Evolutionary conservation across 225 moss, liverwort and hornwort species (phyloP), one percentile per base, ranked within the genome.

Genomic region (Pseudisothecium myosuroides): DNA sequence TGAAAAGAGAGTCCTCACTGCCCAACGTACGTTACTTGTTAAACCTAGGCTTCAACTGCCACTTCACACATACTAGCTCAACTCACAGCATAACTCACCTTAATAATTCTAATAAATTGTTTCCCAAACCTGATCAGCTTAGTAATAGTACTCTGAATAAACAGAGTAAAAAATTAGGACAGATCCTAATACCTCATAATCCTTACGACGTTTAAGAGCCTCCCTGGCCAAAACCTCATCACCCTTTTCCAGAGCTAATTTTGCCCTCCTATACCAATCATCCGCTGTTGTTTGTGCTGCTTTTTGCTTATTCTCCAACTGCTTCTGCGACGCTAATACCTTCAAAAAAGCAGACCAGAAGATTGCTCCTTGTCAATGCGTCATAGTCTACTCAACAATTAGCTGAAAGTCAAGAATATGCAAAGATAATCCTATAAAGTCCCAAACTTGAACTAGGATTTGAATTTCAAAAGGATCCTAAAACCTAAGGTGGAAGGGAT

Each of bases 231-330:
- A 94, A 80, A 89, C 88, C 94, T 99, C 99, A 76, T 99, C 99
- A 32, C 96, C 97, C 92, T 99, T 99, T 83, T 96, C 97, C 84
- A 99, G 92, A 17, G 99, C 99, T 87, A 99, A 89, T 83, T 99
- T 99, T 52, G 99, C 99, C 88, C 99, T 96, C 92, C 96, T 95
- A 75, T 97, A 97, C 99, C 99, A 99, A 87, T 99, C 99, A 86
- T 99, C 97, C 55, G 99, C 91, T 39, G 99, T 95, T 87, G 96
- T 95, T 87, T 95, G 95, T 55, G 99, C 89, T 77, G 96, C 95
- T 92, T 95, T 97, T 83, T 91, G 94, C 93, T 99, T 99, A 85
- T 97, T 97, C 86, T 99, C 99, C 88, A 99, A 90, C 91, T 97
- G 99, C 92, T 97, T 99, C 90, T 99, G 99, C 47, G 99, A 99